A percentile compares a stretch with the other conserved stretches of the same genome.
Conservation (phyloP, 2,329 filamentous ascomycete species). For the Sporothrix curviconia region DNA sequence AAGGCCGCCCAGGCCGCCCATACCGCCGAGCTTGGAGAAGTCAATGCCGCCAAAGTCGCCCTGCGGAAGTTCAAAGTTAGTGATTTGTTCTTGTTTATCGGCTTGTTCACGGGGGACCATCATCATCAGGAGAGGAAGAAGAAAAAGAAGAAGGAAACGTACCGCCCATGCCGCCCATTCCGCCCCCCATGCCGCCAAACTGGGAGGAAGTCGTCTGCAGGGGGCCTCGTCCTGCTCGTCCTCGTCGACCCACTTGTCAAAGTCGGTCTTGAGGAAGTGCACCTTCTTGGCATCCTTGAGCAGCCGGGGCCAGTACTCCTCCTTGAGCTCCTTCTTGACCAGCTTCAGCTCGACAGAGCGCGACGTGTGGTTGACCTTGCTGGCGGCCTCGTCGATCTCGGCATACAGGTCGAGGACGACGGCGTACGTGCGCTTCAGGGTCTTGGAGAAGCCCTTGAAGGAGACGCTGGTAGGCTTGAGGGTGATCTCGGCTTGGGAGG, state of each 20-base stretch:
- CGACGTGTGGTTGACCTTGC: conserved; percentile 80
- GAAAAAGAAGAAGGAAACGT: no score
- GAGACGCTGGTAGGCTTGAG: conserved; percentile 68
- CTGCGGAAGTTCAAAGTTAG: neutral
- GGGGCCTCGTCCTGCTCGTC: conserved; percentile 91
- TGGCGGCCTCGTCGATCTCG: conserved; percentile 81
- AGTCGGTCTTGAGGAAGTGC: conserved; percentile 94
- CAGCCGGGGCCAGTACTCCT: conserved; percentile 92
- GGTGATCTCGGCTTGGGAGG: conserved; percentile 70
- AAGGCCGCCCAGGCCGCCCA: conserved; percentile 27
- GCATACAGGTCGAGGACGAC: conserved; percentile 81
- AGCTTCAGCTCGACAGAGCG: conserved; percentile 87
- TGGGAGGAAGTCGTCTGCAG: conserved; percentile 72
- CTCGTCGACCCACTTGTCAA: conserved; percentile 99
- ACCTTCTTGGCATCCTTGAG: conserved; percentile 84
- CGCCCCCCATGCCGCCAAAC: conserved; percentile 52
- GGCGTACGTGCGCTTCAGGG: conserved; percentile 80
- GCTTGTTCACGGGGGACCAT: no score
- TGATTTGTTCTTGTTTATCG: neutral
- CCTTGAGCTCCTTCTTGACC: conserved; percentile 92
- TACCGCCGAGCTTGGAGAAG: conserved; percentile 79
- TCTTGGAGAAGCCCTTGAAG: conserved; percentile 77
- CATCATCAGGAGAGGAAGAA: no score
- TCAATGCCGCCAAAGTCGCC: conserved; percentile 80
- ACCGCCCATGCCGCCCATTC: conserved; percentile 47